Evolutionary conservation across 2,329 filamentous ascomycete genomes (phyloP).

Genomic region (Aaosphaeria arxii): DNA sequence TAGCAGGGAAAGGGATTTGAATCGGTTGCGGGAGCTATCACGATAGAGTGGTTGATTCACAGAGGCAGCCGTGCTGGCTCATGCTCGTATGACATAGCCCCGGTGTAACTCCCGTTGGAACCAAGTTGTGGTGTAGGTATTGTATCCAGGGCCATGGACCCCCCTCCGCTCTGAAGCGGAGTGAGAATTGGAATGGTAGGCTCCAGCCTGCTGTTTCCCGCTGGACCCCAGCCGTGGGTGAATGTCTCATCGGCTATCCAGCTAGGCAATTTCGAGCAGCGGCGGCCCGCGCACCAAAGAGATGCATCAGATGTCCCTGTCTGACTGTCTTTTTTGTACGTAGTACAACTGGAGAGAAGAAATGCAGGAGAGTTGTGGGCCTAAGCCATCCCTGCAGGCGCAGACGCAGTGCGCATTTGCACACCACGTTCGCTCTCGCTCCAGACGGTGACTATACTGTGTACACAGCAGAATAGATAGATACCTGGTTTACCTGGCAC

Average conservation of each 20-base stretch:
- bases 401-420: no score
- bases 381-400: conserved; percentile 5
- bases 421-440: no score
- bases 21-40: conserved; percentile 36
- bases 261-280: background rate
- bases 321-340: background rate
- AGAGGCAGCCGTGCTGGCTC: conserved; percentile 24
- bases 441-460: background rate
- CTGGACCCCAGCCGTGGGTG: conserved; percentile 9
- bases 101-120: conserved; percentile 36
- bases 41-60: conserved; percentile 32
- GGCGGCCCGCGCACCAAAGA: background rate
- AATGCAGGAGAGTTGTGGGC: conserved; percentile 8
- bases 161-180: conserved; percentile 3
- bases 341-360: background rate
- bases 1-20: conserved; percentile 33
- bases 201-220: conserved; percentile 14
- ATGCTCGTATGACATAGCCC: conserved; percentile 40
- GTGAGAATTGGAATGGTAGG: conserved; percentile 16
- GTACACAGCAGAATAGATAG: background rate
- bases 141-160: conserved; percentile 24
- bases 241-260: conserved; percentile 7
- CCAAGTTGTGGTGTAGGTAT: conserved; percentile 9
- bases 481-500: background rate
- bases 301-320: background rate